These are phyloP conservation scores for Boletellus emodensis DNA, from an alignment of 768 basidiomycete genomes.

Conservation along the genomic window DNA sequence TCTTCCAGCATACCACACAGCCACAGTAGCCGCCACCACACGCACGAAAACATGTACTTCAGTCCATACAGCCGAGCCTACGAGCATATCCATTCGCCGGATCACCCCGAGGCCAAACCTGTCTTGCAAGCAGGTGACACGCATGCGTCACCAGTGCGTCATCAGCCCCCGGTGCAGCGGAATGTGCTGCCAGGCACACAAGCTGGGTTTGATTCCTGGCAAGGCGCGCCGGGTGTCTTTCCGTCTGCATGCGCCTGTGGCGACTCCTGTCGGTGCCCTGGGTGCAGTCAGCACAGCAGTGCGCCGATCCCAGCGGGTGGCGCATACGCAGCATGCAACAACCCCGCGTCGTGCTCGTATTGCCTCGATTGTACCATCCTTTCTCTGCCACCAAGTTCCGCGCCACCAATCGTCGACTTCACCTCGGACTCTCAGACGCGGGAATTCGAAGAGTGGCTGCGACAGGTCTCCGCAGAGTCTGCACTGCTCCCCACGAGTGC, in stretches of 20 bases:
- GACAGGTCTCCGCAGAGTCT: constrained; percentile 42
- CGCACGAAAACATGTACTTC: constrained; percentile 48
- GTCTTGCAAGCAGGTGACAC: constrained; percentile 12
- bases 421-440: constrained; percentile 41
- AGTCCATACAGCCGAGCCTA: constrained; percentile 71
- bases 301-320: constrained; percentile 36
- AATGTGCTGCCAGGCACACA: constrained; percentile 26
- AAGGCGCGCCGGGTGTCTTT: constrained; percentile 26
- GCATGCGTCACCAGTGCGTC: constrained; percentile 20
- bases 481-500: constrained; percentile 12
- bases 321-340: constrained; percentile 35
- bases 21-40: constrained; percentile 43
- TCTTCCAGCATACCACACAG: constrained; percentile 42
- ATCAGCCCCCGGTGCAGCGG: constrained; percentile 25
- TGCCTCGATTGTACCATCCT: constrained; percentile 66
- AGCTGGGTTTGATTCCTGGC: constrained; percentile 23
- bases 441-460: constrained; percentile 63
- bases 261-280: constrained; percentile 58
- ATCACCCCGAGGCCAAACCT: constrained; percentile 28
- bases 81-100: constrained; percentile 42
- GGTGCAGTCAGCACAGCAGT: constrained; percentile 54
- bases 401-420: constrained; percentile 40
- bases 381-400: constrained; percentile 41
- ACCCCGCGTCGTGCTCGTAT: constrained; percentile 38
- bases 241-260: constrained; percentile 62